phyloP scores from a whole-genome alignment of 1,139 yeast genomes.

The Lodderomyces orthopsilosis region DNA sequence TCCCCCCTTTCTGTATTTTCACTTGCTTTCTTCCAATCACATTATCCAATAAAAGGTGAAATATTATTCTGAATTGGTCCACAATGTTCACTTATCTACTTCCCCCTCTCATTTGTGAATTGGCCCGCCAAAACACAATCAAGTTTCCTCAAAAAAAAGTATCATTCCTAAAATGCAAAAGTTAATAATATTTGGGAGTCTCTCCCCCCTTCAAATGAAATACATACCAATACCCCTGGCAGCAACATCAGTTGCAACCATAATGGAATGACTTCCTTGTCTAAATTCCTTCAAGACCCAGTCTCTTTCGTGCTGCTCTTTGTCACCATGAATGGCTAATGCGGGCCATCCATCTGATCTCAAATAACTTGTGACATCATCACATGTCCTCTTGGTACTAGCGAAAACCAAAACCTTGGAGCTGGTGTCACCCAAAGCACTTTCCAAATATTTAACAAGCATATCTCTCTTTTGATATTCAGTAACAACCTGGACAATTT shows the following conservation, averaged over 20 bases:
- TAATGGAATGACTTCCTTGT: constrained; percentile 87
- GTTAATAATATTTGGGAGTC: constrained; percentile 18
- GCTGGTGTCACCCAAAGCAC: constrained; percentile 73
- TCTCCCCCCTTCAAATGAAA: constrained; percentile 18
- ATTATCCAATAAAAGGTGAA: not conserved
- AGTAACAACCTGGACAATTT: constrained; percentile 84
- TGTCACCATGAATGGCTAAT: constrained; percentile 98
- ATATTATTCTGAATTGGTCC: not conserved
- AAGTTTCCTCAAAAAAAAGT: not conserved
- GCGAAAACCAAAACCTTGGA: constrained; percentile 86
- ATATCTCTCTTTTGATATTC: constrained; percentile 94
- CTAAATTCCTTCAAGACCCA: constrained; percentile 95
- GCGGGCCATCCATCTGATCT: constrained; percentile 99
- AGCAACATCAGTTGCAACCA: constrained; percentile 99
- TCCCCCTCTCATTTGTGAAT: not conserved
- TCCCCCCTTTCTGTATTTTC: not conserved
- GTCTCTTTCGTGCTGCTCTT: constrained; percentile 96
- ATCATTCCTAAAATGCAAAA: constrained; percentile 4
- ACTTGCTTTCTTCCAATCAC: not conserved
- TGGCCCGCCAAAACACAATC: not conserved
- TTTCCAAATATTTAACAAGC: constrained; percentile 77
- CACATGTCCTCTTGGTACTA: constrained; percentile 96
- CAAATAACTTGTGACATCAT: constrained; percentile 85
- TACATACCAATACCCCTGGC: constrained; percentile 99
- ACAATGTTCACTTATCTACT: not conserved